Evolutionary conservation across 495 filamentous ascomycete genomes (phyloP).

Genomic region (Xylaria venustula): DNA sequence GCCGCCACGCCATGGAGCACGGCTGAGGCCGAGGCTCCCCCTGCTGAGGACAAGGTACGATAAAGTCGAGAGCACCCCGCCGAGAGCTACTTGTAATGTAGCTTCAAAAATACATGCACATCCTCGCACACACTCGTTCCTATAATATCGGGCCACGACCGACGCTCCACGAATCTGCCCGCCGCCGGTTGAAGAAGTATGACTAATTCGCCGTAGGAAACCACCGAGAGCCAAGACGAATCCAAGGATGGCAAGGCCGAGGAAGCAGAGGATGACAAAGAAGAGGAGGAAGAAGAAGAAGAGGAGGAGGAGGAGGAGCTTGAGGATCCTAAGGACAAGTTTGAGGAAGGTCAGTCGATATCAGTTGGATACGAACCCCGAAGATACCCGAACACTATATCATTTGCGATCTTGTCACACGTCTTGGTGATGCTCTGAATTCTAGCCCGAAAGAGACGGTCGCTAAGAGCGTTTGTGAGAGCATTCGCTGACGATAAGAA

Average conservation of each 20-base stretch:
- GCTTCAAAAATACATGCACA: background rate
- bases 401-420: background rate
- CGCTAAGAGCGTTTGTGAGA: background rate
- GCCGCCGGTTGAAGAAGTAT: conserved; percentile 33
- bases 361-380: background rate
- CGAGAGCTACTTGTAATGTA: conserved; percentile 16
- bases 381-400: background rate
- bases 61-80: conserved; percentile 45
- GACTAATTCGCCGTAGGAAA: conserved; percentile 28
- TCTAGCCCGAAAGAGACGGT: background rate
- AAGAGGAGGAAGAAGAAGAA: conserved; percentile 63
- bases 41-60: conserved; percentile 36
- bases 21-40: conserved; percentile 56
- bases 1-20: conserved; percentile 55
- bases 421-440: background rate
- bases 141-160: background rate
- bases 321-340: conserved; percentile 79
- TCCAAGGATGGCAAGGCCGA: background rate
- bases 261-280: conserved; percentile 43
- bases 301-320: conserved; percentile 91
- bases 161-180: background rate
- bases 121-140: background rate
- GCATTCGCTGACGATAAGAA: conserved; percentile 26
- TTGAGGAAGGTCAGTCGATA: conserved; percentile 79
- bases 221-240: conserved; percentile 41